These are phyloP conservation scores for Benincasa hispida DNA, from an alignment of 306 rosid genomes.

Conservation along the genomic window DNA sequence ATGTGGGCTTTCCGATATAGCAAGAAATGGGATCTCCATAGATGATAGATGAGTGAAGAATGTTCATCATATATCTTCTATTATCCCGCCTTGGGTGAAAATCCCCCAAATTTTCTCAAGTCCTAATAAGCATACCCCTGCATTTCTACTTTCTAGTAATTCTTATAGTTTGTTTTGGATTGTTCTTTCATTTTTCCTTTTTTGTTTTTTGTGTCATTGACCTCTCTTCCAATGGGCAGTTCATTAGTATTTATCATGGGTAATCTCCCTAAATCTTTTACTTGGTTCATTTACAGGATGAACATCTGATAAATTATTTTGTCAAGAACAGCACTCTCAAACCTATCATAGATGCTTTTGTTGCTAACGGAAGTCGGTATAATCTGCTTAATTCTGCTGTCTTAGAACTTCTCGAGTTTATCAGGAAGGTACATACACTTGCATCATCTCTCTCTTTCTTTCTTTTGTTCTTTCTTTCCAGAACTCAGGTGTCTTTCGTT, in stretches of 20 bases:
- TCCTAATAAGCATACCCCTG: not conserved
- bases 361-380: conserved; percentile 81
- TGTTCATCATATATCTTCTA: not conserved
- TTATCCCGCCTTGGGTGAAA: not conserved
- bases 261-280: not conserved
- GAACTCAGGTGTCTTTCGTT: not conserved
- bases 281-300: conserved; percentile 59
- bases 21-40: not conserved
- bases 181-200: not conserved
- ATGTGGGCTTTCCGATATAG: not conserved
- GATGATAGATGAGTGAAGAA: not conserved
- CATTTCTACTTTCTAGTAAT: not conserved
- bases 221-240: not conserved
- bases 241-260: not conserved
- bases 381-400: conserved; percentile 86
- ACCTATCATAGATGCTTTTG: conserved; percentile 71
- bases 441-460: not conserved
- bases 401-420: conserved; percentile 79
- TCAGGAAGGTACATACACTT: conserved; percentile 46
- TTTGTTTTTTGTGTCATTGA: not conserved
- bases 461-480: not conserved
- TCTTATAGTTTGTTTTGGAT: not conserved
- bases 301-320: conserved; percentile 65
- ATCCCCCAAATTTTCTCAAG: not conserved
- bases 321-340: conserved; percentile 63